Percentiles rank a stretch among this genome's conserved stretches.
Evolutionary conservation across 208 protist species (phyloP).

Genomic region (Wallacemonas collosoma): DNA sequence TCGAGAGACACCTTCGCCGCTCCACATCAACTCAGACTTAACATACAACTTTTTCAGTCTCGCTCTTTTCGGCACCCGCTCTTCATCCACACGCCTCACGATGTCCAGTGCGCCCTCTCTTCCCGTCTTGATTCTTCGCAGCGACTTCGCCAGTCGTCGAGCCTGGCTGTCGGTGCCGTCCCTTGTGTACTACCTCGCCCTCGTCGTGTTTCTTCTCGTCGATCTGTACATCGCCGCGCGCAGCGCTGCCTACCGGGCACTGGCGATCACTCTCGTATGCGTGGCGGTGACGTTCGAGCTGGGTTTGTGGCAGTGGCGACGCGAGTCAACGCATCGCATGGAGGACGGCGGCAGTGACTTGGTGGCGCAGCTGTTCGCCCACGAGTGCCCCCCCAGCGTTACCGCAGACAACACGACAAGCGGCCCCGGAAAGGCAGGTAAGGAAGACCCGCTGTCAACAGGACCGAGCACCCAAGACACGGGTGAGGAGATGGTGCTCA

Average conservation of each 20-base stretch:
- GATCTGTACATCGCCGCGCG: background rate
- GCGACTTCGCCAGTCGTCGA: background rate
- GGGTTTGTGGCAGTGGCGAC: background rate
- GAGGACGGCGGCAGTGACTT: background rate
- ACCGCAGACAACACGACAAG: no score
- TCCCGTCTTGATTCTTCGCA: background rate
- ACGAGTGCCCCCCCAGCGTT: background rate
- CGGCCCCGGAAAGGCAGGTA: no score
- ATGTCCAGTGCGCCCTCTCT: background rate
- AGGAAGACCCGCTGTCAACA: no score
- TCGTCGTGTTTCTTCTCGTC: background rate
- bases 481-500: conserved; percentile 6
- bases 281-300: background rate
- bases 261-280: background rate
- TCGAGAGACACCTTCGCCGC: no score
- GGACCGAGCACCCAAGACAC: background rate
- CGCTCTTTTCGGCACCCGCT: no score
- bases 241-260: background rate
- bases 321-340: background rate
- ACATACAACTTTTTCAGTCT: no score
- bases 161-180: background rate
- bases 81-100: background rate
- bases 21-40: no score
- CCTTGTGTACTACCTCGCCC: background rate
- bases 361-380: background rate